Conservation (phyloP, 106 monocot species). For the Dendrobium nobile region DNA sequence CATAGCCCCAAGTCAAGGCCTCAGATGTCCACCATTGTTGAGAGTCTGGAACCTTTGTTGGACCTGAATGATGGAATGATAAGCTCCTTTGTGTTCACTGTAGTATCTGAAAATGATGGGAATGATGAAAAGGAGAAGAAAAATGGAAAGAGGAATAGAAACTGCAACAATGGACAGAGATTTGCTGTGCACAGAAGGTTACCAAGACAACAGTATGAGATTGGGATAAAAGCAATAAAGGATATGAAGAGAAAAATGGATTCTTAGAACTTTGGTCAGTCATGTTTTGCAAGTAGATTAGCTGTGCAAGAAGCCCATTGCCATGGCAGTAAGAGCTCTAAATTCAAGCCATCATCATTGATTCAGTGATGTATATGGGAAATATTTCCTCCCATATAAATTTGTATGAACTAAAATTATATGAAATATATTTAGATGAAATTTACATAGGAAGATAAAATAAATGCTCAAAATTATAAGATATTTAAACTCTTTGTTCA, state of each 20-base stretch:
- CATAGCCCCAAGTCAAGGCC: constrained; percentile 54
- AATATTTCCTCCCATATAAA: not conserved
- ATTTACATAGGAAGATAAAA: no score
- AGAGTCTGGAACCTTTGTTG: constrained; percentile 43
- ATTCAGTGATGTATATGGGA: not conserved
- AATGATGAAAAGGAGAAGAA: constrained; percentile 1
- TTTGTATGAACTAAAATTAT: no score
- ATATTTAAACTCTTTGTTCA: no score
- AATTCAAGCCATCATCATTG: not conserved
- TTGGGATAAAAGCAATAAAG: no score
- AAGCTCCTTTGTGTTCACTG: constrained; percentile 33
- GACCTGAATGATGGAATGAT: constrained; percentile 20
- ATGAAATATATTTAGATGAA: no score
- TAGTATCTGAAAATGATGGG: constrained; percentile 6
- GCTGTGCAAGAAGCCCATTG: no score
- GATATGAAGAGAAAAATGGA: not conserved
- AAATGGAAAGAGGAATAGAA: not conserved
- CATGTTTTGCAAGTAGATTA: not conserved
- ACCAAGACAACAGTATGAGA: no score
- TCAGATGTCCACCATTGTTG: constrained; percentile 40
- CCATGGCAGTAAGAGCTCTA: not conserved
- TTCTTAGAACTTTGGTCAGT: not conserved
- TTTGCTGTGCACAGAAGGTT: not conserved
- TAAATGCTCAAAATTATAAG: no score
- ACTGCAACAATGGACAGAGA: not conserved